Evolutionary conservation across 306 rosid genomes (phyloP), one percentile per base, ranked within the genome.

Genomic region (Glycine latifolia): DNA sequence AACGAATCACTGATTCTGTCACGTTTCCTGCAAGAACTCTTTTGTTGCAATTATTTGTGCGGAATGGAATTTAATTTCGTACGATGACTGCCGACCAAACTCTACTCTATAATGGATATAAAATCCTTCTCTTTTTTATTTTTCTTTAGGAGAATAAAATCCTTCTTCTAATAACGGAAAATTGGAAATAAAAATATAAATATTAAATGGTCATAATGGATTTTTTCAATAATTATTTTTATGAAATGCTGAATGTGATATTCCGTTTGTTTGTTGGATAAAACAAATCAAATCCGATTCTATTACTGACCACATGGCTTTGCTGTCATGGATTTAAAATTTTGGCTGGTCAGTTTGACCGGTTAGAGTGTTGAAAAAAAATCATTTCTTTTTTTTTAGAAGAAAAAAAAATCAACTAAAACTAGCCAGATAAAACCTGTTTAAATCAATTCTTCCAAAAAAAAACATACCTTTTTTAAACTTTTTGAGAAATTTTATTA

Each of bases 71-170:
- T 52, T 8, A 15, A 37, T 15, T 71, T 35, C 8, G 15, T 41
- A 26, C 80, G 74, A 63, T 35, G 75, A 71, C 58, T 31, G 31
- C 7, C 47, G 39, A 53, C 41, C 52, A 66, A 43, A 74, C 49
- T 31, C 31, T 14, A 53, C 35, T 35, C 0, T 26, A 1, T 26
- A 26, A 26, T 1, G 31, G 31, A 26, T 26, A 1, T 35, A 3
- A 31, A 52, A 52, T 33, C 7, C 47, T 13, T 50, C 0, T 20
- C n/a, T n/a, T n/a, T 20, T 20, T 20, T 20, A 0, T 20, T 20
- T 20, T 20, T 20, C 20, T 20, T 20, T 20, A 20, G 20, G 20
- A 20, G 20, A 20, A 1, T 35, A 3, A 31, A 52, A 52, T 33
- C 7, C 47, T 13, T 50, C 0, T 26, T 26, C 31, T 14, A 4